Percentiles rank a stretch among this genome's conserved stretches.
These are phyloP conservation scores for Blastomyces parvus DNA, from an alignment of 2,329 filamentous ascomycete genomes.

Conservation along the genomic window DNA sequence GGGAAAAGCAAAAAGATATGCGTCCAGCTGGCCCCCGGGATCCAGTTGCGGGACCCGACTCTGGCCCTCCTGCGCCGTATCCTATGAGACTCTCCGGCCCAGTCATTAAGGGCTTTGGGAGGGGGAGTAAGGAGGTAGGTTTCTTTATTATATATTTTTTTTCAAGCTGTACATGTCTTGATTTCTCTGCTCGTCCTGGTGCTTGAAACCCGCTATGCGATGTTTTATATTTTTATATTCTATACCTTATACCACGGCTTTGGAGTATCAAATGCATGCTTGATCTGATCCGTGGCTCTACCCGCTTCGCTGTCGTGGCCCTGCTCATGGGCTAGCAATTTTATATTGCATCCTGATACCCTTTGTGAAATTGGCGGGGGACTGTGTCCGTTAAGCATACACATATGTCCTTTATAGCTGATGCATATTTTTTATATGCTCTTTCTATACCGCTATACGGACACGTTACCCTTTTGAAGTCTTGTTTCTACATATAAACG, in stretches of 20 bases:
- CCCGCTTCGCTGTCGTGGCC: background rate
- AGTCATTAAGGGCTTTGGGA: constrained; percentile 86
- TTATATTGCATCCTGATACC: background rate
- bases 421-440: background rate
- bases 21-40: constrained; percentile 50
- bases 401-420: background rate
- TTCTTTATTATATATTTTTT: background rate
- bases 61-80: constrained; percentile 67
- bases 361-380: background rate
- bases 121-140: constrained; percentile 79
- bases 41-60: constrained; percentile 60
- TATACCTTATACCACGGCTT: background rate
- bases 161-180: no score
- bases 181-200: background rate
- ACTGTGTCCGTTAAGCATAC: background rate
- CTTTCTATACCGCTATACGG: background rate
- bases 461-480: background rate
- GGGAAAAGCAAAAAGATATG: constrained; percentile 25
- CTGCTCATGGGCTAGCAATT: background rate
- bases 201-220: no score
- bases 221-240: constrained; percentile 3
- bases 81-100: constrained; percentile 75
- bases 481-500: background rate
- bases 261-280: background rate
- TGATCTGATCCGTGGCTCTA: background rate